Base-by-base conservation (phyloP, 257 asterid species). In the Euphrasia confusa region DNA sequence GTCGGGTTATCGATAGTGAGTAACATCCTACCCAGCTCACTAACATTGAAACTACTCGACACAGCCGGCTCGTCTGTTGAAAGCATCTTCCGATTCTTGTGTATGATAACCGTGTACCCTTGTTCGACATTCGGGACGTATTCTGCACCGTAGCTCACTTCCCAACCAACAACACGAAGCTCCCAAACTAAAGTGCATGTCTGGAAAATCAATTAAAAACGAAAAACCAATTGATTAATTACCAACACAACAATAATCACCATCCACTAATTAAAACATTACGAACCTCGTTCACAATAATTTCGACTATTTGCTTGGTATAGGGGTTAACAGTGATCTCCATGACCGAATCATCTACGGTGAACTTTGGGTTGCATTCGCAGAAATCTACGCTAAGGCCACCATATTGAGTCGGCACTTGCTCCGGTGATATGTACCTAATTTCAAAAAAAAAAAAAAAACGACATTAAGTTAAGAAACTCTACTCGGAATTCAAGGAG, bases 141-240 rank as follows among this genome's bases (percentile, higher is more conserved):
- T 66, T 91, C 98, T 0, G 98, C 89, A 35, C 95, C 69, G 74
- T 88, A 91, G 74, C 79, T 88, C 74, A 85, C 96, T 60, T 86
- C 98, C 98, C 98, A 88, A 28, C 98, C 95, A 21, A 91, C 85
- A 2, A 88, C 98, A 18, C 98, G 83, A 33, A 88, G 80, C 89
- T 91, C 98, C 98, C 98, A 91, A 17, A 84, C 81, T 8, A 91
- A 77, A 37, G 69, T 67, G 75, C 98, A 88, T 78, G 71, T 84
- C 98, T 91, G 85, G 69, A 57, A 21, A 58, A 5, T 33, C 6
- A 33, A 4, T 33, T 33, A 6, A 33, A 33, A n/a, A n/a, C n/a
- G n/a, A n/a, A 8, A 33, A 33, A 5, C 39, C 39, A 5, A 33
- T 33, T 33, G 39, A 4, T 33, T 33, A 33, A 33, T 5, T 33